These are phyloP conservation scores for Bimuria novae-zelandiae DNA, from an alignment of 2,329 filamentous ascomycete species.

Conservation along the genomic window DNA sequence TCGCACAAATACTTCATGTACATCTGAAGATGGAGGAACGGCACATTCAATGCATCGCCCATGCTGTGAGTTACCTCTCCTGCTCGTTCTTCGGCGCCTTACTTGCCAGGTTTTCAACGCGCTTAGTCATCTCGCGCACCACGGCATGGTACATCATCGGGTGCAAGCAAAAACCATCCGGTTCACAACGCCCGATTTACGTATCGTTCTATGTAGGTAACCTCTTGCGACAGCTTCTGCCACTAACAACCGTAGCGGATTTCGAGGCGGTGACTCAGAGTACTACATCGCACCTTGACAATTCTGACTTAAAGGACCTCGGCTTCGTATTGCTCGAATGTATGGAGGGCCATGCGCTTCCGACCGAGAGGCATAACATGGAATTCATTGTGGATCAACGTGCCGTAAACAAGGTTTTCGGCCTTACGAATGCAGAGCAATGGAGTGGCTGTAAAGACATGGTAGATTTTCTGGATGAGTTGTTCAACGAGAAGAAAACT, in stretches of 20 bases:
- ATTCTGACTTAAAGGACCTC: constrained; percentile 12
- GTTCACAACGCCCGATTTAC: constrained; percentile 8
- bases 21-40: constrained; percentile 13
- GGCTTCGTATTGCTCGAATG: constrained; percentile 20
- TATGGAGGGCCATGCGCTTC: constrained; percentile 15
- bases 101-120: constrained; percentile 12
- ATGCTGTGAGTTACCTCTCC: constrained; percentile 11
- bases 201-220: constrained; percentile 12
- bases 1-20: constrained; percentile 12
- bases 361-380: not conserved
- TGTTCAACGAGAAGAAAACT: constrained; percentile 13
- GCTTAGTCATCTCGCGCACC: not conserved
- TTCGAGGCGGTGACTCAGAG: constrained; percentile 5
- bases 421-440: constrained; percentile 9
- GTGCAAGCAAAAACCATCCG: constrained; percentile 9
- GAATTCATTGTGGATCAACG: constrained; percentile 15
- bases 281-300: not conserved
- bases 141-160: constrained; percentile 5
- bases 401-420: constrained; percentile 15
- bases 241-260: constrained; percentile 8
- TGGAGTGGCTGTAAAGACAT: constrained; percentile 21
- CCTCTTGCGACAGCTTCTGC: not conserved
- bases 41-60: constrained; percentile 14
- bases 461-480: constrained; percentile 20
- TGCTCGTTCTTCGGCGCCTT: not conserved